Evolutionary conservation across 768 basidiomycete genomes (phyloP).

Genomic region (Rhodotorula kratochvilovae): DNA sequence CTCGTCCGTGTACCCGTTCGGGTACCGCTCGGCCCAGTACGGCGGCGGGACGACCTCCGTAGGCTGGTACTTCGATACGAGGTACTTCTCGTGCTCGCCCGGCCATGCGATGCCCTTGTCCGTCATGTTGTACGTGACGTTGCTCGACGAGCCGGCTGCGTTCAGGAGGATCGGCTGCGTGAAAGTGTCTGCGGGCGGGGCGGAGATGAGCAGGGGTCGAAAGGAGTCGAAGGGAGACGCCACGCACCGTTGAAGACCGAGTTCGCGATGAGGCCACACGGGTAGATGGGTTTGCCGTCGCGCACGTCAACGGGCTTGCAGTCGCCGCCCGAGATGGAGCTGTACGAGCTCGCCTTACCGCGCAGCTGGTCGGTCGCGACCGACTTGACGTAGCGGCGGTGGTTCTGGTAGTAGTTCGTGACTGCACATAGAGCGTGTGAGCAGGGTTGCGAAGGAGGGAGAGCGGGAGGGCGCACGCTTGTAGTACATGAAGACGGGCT

Average conservation of each 20-base stretch:
- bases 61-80: slow-evolving; percentile 59
- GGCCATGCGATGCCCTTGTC: slow-evolving; percentile 87
- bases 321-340: slow-evolving; percentile 56
- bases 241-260: slow-evolving; percentile 84
- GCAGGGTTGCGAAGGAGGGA: slow-evolving; percentile 39
- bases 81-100: slow-evolving; percentile 87
- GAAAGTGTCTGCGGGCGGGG: slow-evolving; percentile 64
- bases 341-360: slow-evolving; percentile 60
- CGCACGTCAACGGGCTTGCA: slow-evolving; percentile 78
- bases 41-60: slow-evolving; percentile 82
- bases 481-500: slow-evolving; percentile 87
- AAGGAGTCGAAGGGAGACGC: not conserved
- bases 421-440: slow-evolving; percentile 42
- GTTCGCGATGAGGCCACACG: slow-evolving; percentile 96
- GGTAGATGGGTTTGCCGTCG: slow-evolving; percentile 65
- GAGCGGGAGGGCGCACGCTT: slow-evolving; percentile 50
- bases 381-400: slow-evolving; percentile 93
- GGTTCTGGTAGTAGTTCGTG: slow-evolving; percentile 93
- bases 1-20: slow-evolving; percentile 64
- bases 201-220: slow-evolving; percentile 4
- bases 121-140: slow-evolving; percentile 65
- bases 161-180: slow-evolving; percentile 60
- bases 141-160: slow-evolving; percentile 51
- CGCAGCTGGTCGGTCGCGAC: slow-evolving; percentile 76
- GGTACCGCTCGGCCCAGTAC: slow-evolving; percentile 75